Percentiles rank a stretch among this genome's conserved stretches.
Conservation (phyloP, 352 stramenopile species). For the Pythium rhizo-oryzae region DNA sequence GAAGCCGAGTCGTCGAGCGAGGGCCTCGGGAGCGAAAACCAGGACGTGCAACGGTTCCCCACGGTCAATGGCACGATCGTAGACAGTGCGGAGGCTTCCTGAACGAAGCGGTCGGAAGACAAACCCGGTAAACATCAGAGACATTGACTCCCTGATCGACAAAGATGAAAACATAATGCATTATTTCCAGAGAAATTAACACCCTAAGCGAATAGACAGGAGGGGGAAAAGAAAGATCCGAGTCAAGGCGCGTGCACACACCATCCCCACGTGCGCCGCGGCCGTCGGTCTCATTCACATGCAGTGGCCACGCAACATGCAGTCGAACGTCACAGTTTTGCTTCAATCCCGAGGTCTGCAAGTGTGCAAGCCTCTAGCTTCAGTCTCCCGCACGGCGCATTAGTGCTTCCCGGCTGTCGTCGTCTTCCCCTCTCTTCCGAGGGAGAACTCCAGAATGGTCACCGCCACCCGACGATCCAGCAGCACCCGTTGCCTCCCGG, state of each 20-base stretch:
- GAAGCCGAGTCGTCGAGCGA: constrained; percentile 22
- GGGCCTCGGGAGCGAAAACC: constrained; percentile 14
- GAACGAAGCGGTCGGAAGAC: not conserved
- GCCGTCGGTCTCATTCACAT: constrained; percentile 4
- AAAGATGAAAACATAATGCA: constrained; percentile 2
- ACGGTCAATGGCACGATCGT: not conserved
- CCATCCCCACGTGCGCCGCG: not conserved
- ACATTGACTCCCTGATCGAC: not conserved
- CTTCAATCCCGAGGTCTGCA: constrained; percentile 21
- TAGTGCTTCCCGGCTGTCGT: constrained; percentile 30
- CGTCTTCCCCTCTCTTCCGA: not conserved
- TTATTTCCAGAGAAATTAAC: constrained; percentile 6
- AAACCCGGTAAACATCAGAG: not conserved
- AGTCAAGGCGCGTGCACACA: not conserved
- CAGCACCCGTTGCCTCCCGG: constrained; percentile 10
- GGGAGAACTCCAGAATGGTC: not conserved
- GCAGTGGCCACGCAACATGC: constrained; percentile 21
- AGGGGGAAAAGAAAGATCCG: not conserved
- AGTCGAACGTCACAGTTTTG: constrained; percentile 31
- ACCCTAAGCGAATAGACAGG: not conserved
- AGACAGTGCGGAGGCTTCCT: not conserved
- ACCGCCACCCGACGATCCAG: constrained; percentile 21
- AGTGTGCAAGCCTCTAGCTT: constrained; percentile 37
- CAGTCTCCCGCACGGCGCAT: constrained; percentile 20
- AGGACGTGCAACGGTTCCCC: not conserved